Conservation (phyloP, 495 filamentous ascomycete genomes). For the Cryomyces minteri region DNA sequence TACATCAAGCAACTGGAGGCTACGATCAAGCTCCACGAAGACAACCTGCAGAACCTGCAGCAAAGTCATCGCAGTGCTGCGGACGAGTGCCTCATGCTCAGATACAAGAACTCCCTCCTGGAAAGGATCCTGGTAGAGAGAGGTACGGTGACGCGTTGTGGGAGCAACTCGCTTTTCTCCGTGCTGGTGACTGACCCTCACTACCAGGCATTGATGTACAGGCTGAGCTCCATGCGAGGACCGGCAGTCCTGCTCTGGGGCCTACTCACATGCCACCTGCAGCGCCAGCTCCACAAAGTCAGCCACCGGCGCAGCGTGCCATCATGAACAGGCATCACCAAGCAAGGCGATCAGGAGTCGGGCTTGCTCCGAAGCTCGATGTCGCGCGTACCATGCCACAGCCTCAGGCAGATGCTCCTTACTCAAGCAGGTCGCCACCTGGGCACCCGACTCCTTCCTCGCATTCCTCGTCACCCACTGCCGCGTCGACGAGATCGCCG, state of each 20-base stretch:
- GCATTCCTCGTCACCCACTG: slow-evolving; percentile 57
- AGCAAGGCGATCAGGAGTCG: slow-evolving; percentile 46
- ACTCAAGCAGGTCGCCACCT: slow-evolving; percentile 29
- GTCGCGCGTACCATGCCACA: slow-evolving; percentile 12
- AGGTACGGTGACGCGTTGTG: slow-evolving; percentile 30
- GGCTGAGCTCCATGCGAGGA: slow-evolving; percentile 80
- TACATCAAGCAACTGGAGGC: slow-evolving; percentile 98
- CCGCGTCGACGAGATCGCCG: slow-evolving; percentile 42
- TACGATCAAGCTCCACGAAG: slow-evolving; percentile 94
- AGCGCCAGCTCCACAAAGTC: slow-evolving; percentile 34
- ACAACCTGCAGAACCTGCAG: slow-evolving; percentile 76
- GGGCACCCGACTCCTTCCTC: slow-evolving; percentile 69
- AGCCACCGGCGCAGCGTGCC: slow-evolving; percentile 48
- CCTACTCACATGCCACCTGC: slow-evolving; percentile 43
- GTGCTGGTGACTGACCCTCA: background rate
- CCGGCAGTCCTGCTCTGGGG: slow-evolving; percentile 50
- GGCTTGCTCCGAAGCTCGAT: slow-evolving; percentile 36
- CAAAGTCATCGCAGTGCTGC: slow-evolving; percentile 87
- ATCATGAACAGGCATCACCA: slow-evolving; percentile 48
- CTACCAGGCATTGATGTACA: slow-evolving; percentile 82
- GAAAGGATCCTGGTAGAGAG: slow-evolving; percentile 93
- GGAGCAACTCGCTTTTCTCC: background rate
- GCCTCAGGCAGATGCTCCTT: slow-evolving; percentile 13
- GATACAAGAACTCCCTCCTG: slow-evolving; percentile 93
- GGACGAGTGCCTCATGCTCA: slow-evolving; percentile 94